Evolutionary conservation across 164 flowering plant genomes (phyloP).

Genomic region (Brasenia schreberi): DNA sequence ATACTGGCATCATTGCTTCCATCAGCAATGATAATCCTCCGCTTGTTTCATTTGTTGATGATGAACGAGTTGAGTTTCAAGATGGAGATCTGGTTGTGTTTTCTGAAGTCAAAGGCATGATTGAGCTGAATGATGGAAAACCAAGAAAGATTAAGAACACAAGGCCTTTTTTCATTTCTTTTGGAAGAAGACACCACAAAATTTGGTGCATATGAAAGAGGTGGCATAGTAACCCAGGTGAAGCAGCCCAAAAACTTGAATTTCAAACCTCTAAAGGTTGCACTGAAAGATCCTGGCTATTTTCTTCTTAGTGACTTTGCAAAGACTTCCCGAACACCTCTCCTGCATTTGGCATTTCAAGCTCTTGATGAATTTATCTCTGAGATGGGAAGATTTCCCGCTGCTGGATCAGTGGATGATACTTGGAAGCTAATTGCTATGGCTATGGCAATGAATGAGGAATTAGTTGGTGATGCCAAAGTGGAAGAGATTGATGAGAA

Average conservation of each 20-base stretch:
- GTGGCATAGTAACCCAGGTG: conserved; percentile 89
- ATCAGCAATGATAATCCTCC: conserved; percentile 78
- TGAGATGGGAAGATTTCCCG: conserved; percentile 60
- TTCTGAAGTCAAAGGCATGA: conserved; percentile 82
- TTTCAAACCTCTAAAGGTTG: conserved; percentile 58
- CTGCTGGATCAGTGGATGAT: conserved; percentile 76
- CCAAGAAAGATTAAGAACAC: conserved; percentile 62
- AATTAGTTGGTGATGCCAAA: conserved; percentile 28
- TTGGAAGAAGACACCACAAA: conserved; percentile 80
- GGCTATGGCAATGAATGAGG: conserved; percentile 36
- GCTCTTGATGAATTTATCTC: conserved; percentile 55
- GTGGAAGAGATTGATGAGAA: conserved; percentile 50
- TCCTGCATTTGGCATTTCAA: conserved; percentile 73
- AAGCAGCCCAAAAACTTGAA: conserved; percentile 71
- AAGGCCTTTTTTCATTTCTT: conserved; percentile 61
- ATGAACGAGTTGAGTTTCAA: conserved; percentile 79
- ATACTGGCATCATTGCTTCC: conserved; percentile 78
- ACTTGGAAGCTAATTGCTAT: conserved; percentile 50
- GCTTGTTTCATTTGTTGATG: conserved; percentile 73
- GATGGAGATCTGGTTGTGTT: conserved; percentile 88
- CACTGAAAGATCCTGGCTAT: conserved; percentile 72
- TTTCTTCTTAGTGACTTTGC: conserved; percentile 77
- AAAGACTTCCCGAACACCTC: conserved; percentile 74
- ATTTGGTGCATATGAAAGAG: conserved; percentile 47
- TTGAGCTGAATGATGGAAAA: conserved; percentile 73